phyloP scores from a whole-genome alignment of 495 filamentous ascomycete genomes.

The Penicillium parvum region DNA sequence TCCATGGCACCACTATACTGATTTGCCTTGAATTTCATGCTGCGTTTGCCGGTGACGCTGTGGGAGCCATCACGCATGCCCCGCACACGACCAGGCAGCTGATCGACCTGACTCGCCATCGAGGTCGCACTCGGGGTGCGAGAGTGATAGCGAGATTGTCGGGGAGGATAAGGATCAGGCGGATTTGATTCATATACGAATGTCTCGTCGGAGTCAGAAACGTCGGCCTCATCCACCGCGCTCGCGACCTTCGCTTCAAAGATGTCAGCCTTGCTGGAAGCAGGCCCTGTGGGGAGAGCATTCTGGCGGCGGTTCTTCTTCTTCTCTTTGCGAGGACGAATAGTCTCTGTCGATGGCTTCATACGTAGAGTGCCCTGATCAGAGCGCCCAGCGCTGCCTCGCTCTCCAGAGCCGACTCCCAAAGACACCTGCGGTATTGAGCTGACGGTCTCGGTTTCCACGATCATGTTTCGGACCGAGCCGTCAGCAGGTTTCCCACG shows the following conservation, averaged over 20 bases:
- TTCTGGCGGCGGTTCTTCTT: conserved; percentile 75
- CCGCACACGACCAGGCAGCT: conserved; percentile 58
- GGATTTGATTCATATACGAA: conserved; percentile 99
- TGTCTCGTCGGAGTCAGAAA: conserved; percentile 95
- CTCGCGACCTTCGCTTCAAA: conserved; percentile 96
- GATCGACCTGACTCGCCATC: conserved; percentile 75
- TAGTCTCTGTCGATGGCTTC: conserved; percentile 88
- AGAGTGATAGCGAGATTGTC: conserved; percentile 84
- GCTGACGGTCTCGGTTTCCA: conserved; percentile 93
- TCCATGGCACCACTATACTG: conserved; percentile 60
- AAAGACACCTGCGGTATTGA: conserved; percentile 88
- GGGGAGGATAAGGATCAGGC: conserved; percentile 66
- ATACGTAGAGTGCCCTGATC: conserved; percentile 73
- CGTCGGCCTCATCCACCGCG: conserved; percentile 87
- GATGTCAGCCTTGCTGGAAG: conserved; percentile 95
- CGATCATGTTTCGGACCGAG: conserved; percentile 87
- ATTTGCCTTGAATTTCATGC: conserved; percentile 97
- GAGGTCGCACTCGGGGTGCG: conserved; percentile 93
- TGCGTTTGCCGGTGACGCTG: conserved; percentile 74
- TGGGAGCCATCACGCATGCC: conserved; percentile 62
- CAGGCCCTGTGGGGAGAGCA: conserved; percentile 44
- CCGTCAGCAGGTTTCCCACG: conserved; percentile 64
- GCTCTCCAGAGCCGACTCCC: conserved; percentile 60
- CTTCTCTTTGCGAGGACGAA: conserved; percentile 87
- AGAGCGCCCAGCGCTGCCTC: conserved; percentile 46